Base-by-base conservation (phyloP, 2,329 filamentous ascomycete genomes). In the Monosporascus ibericus region DNA sequence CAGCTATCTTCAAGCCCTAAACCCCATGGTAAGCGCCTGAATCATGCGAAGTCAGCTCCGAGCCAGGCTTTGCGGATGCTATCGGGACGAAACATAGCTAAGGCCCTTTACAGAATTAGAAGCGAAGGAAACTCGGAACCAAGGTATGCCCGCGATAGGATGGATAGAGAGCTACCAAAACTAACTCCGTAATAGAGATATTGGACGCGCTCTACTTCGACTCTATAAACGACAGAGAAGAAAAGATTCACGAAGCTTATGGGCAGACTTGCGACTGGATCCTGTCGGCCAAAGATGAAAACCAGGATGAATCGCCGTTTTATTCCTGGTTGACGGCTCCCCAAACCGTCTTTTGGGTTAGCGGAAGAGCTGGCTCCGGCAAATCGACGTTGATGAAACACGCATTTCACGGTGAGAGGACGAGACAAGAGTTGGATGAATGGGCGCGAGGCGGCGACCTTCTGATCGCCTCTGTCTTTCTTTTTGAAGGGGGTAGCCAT, bases 381-480 rank as follows among this genome's bases (percentile, higher is more conserved):
- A 77, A 77, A 51, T 76, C 74, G 0, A 76, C 72, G 0, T 52
- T 77, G n/a, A 74, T 77, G 70, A 75, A 74, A 51, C 70, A 70
- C 48, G 61, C 75, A 3, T 64, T 53, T 47, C 58, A 67, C 27
- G 58, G 68, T 24, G n/a, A 55, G 2, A 53, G 54, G 1, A 67
- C 69, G 3, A 52, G 44, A 7, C 34, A 62, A 3, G 52, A 56
- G 22, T 60, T 76, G 0, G 37, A 61, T 3, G 37, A 53, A 0
- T 78, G 74, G 74, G 65, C 71, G 0, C 57, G 42, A 0, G 50
- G 53, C 0, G 55, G 57, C 3, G 58, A 61, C 3, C 52, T 72
- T 4, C 52, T 70, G 0, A 61, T 68, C 39, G 66, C 66, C 1
- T 62, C 56, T 9, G 72, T 72, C 54, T 77, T 70, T 56, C 73